phyloP scores from a whole-genome alignment of 2,329 filamentous ascomycete species.

The Trichoderma sp. region DNA sequence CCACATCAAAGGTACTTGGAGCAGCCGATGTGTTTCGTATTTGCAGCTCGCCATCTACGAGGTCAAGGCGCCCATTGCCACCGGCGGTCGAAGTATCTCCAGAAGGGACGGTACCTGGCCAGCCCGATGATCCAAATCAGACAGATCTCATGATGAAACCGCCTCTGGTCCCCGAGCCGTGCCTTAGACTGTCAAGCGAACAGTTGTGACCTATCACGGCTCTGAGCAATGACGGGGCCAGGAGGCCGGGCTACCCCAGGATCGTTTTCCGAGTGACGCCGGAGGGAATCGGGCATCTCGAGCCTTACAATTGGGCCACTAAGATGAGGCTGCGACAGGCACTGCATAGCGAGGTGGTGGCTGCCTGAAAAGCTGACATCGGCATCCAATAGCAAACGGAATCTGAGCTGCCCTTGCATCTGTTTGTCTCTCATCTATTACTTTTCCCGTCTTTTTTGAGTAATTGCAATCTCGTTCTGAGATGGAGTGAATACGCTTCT shows the following conservation, averaged over 20 bases:
- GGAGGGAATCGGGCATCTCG: neutral
- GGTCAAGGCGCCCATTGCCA: neutral
- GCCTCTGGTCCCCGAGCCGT: conserved; percentile 11
- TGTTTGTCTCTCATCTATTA: neutral
- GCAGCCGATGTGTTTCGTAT: neutral
- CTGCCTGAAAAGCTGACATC: conserved; percentile 6
- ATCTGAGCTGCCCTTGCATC: neutral
- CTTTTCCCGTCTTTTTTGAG: neutral
- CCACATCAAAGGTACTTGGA: neutral
- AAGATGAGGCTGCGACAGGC: neutral
- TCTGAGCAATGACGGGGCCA: neutral
- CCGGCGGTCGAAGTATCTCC: neutral
- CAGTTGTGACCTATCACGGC: conserved; percentile 3
- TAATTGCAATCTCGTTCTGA: neutral
- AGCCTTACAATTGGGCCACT: neutral
- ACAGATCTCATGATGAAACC: conserved; percentile 20
- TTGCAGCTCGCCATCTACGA: neutral
- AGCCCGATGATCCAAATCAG: conserved; percentile 19
- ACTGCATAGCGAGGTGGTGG: neutral
- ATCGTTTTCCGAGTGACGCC: neutral
- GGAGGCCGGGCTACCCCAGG: conserved; percentile 2
- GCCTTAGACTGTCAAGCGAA: neutral
- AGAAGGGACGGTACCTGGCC: neutral
- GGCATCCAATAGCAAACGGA: neutral
- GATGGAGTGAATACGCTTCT: neutral